phyloP scores from a whole-genome alignment of 2,329 filamentous ascomycete species.

The Monosporascus sp. region DNA sequence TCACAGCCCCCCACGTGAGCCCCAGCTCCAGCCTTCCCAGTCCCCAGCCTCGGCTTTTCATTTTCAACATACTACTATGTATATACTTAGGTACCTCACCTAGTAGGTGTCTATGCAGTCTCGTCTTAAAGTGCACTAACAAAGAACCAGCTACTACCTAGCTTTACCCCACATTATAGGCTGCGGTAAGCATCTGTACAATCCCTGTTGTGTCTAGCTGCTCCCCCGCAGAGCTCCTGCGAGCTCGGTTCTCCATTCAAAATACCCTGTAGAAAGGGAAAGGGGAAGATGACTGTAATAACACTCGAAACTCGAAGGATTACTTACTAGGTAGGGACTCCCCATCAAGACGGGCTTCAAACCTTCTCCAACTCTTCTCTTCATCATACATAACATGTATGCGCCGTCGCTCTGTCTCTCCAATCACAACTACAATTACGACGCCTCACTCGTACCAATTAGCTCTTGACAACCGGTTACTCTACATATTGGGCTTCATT shows the following conservation, averaged over 20 bases:
- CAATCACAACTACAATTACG: not conserved
- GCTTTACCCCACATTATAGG: not conserved
- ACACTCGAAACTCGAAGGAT: too few relatives aligned
- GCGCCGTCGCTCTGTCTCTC: not conserved
- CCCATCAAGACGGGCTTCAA: not conserved
- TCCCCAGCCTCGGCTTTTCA: too few relatives aligned
- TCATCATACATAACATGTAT: not conserved
- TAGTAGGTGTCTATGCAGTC: too few relatives aligned
- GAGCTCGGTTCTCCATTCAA: too few relatives aligned
- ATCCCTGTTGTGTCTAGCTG: too few relatives aligned
- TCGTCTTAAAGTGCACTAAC: too few relatives aligned
- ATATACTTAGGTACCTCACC: too few relatives aligned
- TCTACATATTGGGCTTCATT: not conserved
- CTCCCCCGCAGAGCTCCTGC: not conserved
- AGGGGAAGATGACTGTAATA: too few relatives aligned
- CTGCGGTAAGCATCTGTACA: not conserved
- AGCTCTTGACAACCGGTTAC: not conserved
- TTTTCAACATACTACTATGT: too few relatives aligned
- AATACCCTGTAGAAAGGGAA: too few relatives aligned
- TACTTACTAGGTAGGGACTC: not conserved
- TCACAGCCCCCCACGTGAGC: too few relatives aligned
- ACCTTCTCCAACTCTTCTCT: not conserved
- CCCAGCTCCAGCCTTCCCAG: too few relatives aligned
- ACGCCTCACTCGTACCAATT: not conserved
- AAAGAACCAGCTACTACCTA: not conserved